phyloP scores from a whole-genome alignment of 768 basidiomycete genomes.

The Naganishia vaughanmartiniae region DNA sequence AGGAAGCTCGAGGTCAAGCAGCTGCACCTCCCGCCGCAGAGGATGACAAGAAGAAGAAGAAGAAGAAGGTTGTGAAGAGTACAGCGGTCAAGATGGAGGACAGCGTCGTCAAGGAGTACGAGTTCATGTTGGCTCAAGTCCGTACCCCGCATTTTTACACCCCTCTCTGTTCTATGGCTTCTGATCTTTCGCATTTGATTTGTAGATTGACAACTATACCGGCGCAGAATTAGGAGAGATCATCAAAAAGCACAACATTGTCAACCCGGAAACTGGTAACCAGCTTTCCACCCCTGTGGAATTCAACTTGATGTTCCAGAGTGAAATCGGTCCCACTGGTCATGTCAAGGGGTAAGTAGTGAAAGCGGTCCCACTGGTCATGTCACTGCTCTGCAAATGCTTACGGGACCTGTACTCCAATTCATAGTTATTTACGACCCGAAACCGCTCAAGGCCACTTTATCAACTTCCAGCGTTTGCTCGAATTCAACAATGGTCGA shows the following conservation, averaged over 20 bases:
- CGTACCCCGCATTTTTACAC: slow-evolving; percentile 41
- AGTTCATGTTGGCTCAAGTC: slow-evolving; percentile 82
- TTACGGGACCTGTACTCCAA: neutral
- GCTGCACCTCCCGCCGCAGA: slow-evolving; percentile 60
- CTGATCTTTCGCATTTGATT: slow-evolving; percentile 3
- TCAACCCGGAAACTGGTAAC: slow-evolving; percentile 88
- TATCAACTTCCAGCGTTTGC: slow-evolving; percentile 92
- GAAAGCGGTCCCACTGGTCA: neutral
- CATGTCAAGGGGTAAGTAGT: slow-evolving; percentile 80
- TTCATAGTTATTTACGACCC: slow-evolving; percentile 79
- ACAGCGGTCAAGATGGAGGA: slow-evolving; percentile 72
- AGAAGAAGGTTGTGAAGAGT: slow-evolving; percentile 62
- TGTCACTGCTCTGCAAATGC: neutral
- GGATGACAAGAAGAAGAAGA: slow-evolving; percentile 71
- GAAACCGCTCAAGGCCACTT: slow-evolving; percentile 99
- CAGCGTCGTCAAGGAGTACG: slow-evolving; percentile 70
- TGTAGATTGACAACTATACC: slow-evolving; percentile 86
- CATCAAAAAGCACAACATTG: slow-evolving; percentile 72
- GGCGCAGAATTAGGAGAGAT: slow-evolving; percentile 85
- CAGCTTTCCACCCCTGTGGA: slow-evolving; percentile 86
- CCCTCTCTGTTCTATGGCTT: neutral
- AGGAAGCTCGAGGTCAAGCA: slow-evolving; percentile 71
- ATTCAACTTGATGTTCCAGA: slow-evolving; percentile 99
- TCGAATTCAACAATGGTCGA: slow-evolving; percentile 96
- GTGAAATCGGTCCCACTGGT: slow-evolving; percentile 94